These are phyloP conservation scores for Polytrichum commune DNA, from an alignment of 225 moss, liverwort and hornwort genomes.

Conservation along the genomic window DNA sequence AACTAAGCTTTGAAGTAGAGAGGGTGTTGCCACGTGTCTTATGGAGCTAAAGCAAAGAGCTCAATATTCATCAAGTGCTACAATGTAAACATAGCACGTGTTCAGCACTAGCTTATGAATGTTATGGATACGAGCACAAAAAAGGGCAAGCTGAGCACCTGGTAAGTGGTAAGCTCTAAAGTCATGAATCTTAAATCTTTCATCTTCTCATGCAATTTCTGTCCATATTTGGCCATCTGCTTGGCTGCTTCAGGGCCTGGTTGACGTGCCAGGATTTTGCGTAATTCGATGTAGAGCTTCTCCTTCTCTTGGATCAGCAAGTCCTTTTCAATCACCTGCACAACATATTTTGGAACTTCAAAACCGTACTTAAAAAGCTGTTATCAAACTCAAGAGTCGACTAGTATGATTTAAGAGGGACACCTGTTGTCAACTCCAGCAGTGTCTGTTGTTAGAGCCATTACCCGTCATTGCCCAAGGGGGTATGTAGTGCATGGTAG, in stretches of 20 bases:
- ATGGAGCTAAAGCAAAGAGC: conserved; percentile 1
- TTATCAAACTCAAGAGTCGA: neutral
- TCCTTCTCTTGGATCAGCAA: conserved; percentile 73
- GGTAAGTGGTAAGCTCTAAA: conserved; percentile 56
- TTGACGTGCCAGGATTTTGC: conserved; percentile 59
- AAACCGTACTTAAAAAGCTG: neutral
- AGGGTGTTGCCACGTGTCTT: neutral
- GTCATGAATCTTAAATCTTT: conserved; percentile 51
- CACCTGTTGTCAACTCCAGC: no score
- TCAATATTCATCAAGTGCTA: neutral
- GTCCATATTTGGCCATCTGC: conserved; percentile 34
- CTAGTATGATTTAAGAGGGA: no score
- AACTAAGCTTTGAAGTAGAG: neutral
- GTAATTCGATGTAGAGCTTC: conserved; percentile 65
- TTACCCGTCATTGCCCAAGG: no score
- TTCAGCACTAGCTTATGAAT: neutral
- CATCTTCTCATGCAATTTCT: conserved; percentile 45
- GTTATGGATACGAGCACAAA: no score
- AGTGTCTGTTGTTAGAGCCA: no score
- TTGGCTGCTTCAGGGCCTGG: conserved; percentile 48
- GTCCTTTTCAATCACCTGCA: conserved; percentile 73
- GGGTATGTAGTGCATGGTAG: no score
- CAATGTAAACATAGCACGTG: no score
- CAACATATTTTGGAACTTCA: neutral
- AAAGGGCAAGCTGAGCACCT: conserved; percentile 23